These are phyloP conservation scores for Colletotrichum noveboracense DNA, from an alignment of 2,329 filamentous ascomycete genomes.

Conservation along the genomic window DNA sequence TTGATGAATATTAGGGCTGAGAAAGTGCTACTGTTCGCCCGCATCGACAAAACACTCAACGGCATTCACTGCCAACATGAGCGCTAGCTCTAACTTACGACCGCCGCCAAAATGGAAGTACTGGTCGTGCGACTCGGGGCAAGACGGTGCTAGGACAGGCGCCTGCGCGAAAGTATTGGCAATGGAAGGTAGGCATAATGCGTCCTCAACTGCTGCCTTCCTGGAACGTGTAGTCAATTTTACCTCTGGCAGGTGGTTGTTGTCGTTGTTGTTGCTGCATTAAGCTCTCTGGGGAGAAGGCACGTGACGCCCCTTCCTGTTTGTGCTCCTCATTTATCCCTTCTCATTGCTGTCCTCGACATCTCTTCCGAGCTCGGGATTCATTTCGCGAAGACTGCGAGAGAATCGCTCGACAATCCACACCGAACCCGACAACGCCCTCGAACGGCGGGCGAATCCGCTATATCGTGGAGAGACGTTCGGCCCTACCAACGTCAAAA, in stretches of 20 bases:
- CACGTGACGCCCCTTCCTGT: background rate
- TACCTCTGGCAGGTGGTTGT: background rate
- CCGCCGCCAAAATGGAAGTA: background rate
- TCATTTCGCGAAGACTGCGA: background rate
- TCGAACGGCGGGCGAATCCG: background rate
- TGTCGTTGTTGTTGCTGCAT: background rate
- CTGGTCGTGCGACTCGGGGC: too few species aligned
- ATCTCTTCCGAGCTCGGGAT: background rate
- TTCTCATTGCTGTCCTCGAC: background rate
- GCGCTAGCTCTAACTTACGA: background rate
- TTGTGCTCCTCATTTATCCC: background rate
- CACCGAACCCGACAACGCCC: background rate
- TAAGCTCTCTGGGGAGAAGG: background rate
- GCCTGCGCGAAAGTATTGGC: background rate
- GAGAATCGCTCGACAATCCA: constrained; percentile 3
- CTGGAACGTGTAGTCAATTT: background rate
- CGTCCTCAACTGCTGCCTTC: background rate
- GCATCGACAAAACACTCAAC: background rate
- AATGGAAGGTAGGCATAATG: background rate
- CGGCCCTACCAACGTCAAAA: constrained; percentile 13
- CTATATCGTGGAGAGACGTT: constrained; percentile 13
- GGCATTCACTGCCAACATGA: background rate
- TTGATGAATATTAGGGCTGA: background rate
- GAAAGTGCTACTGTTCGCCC: background rate
- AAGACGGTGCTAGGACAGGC: background rate